Conservation (phyloP, 2,329 filamentous ascomycete species). For the Escovopsis sp. region DNA sequence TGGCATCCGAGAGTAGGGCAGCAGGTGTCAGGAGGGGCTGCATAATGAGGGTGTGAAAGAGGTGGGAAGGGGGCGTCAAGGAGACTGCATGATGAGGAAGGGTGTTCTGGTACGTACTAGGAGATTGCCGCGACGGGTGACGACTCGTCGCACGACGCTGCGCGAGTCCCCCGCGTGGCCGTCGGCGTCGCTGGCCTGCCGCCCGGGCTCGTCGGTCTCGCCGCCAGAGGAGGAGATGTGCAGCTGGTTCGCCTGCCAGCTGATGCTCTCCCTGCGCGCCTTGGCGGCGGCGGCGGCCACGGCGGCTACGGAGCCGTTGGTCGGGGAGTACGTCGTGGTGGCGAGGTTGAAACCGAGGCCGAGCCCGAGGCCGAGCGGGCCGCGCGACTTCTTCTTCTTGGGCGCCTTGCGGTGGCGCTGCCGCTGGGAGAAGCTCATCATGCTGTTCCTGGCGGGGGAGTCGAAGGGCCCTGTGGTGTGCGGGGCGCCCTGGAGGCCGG, state of each 20-base stretch:
- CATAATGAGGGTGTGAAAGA: background rate
- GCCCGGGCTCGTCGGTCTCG: constrained; percentile 46
- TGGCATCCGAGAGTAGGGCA: too few species aligned
- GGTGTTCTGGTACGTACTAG: constrained; percentile 52
- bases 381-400: constrained; percentile 36
- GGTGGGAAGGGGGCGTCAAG: background rate
- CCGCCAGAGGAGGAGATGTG: constrained; percentile 64
- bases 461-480: constrained; percentile 43
- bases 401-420: constrained; percentile 55
- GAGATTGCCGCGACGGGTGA: constrained; percentile 78
- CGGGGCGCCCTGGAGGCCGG: constrained; percentile 25
- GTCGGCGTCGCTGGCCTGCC: constrained; percentile 48
- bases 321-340: constrained; percentile 45
- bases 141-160: constrained; percentile 65
- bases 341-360: constrained; percentile 35
- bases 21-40: too few species aligned
- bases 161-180: constrained; percentile 40
- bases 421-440: constrained; percentile 72
- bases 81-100: too few species aligned
- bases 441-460: constrained; percentile 57
- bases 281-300: constrained; percentile 18
- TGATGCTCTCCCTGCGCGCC: constrained; percentile 72
- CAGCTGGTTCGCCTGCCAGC: constrained; percentile 76
- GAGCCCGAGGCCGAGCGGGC: constrained; percentile 32
- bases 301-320: constrained; percentile 23